A percentile compares a stretch with the other conserved stretches of the same genome.
Conservation (phyloP, 352 stramenopile species). For the Peronosclerospora sorghi region DNA sequence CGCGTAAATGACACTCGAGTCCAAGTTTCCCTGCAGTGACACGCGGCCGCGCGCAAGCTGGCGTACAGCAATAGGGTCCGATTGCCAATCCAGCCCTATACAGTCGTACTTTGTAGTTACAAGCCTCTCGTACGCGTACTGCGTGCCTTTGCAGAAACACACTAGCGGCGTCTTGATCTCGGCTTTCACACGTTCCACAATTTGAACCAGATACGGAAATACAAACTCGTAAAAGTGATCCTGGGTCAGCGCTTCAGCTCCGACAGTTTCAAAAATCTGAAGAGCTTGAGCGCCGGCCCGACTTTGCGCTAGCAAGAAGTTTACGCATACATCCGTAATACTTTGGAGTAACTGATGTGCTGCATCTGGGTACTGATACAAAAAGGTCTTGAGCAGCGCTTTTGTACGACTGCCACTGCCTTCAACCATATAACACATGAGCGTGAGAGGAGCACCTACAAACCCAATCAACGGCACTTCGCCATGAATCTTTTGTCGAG, state of each 20-base stretch:
- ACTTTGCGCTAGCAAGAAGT: slow-evolving; percentile 92
- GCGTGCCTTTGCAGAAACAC: too few relatives aligned
- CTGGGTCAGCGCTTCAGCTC: slow-evolving; percentile 89
- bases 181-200: too few relatives aligned
- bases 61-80: too few relatives aligned
- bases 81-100: too few relatives aligned
- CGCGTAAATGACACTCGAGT: too few relatives aligned
- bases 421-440: slow-evolving; percentile 99
- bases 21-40: too few relatives aligned
- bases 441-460: slow-evolving; percentile 92
- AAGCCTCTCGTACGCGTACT: slow-evolving; percentile 59
- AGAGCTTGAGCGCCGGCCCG: too few relatives aligned
- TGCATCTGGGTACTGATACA: slow-evolving; percentile 88
- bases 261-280: too few relatives aligned
- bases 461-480: slow-evolving; percentile 97
- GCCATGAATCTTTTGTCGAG: slow-evolving; percentile 83
- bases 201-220: too few relatives aligned
- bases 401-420: slow-evolving; percentile 93
- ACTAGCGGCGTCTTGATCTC: too few relatives aligned
- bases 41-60: too few relatives aligned
- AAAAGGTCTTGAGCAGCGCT: slow-evolving; percentile 90
- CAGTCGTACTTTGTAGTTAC: slow-evolving; percentile 88
- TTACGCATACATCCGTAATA: slow-evolving; percentile 91
- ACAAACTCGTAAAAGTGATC: slow-evolving; percentile 93
- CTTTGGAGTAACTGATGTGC: slow-evolving; percentile 87